A percentile compares a stretch with the other conserved stretches of the same genome.
phyloP scores from a whole-genome alignment of 306 rosid genomes.

The Abrus precatorius region DNA sequence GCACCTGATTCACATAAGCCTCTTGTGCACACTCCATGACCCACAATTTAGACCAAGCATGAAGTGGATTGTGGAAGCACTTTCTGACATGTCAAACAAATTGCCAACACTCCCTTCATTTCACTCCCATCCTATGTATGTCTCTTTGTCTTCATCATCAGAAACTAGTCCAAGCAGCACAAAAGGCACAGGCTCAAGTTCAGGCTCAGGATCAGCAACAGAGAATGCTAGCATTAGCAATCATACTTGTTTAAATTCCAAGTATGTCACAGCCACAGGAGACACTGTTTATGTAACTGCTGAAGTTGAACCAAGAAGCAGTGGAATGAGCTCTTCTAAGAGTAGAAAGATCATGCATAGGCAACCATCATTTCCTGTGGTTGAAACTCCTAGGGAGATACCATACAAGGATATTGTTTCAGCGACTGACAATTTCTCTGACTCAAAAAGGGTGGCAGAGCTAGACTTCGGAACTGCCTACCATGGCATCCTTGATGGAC shows the following conservation, averaged over 20 bases:
- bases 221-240: constrained; percentile 39
- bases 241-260: constrained; percentile 47
- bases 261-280: constrained; percentile 69
- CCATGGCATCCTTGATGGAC: constrained; percentile 72
- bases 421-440: constrained; percentile 77
- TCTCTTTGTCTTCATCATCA: constrained; percentile 65
- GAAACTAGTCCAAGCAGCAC: constrained; percentile 58
- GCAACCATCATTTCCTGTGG: constrained; percentile 52
- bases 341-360: constrained; percentile 30
- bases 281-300: constrained; percentile 72
- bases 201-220: constrained; percentile 22
- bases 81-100: constrained; percentile 59
- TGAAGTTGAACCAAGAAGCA: constrained; percentile 68
- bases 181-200: constrained; percentile 39
- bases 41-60: constrained; percentile 75
- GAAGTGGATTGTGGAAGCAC: constrained; percentile 82
- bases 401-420: constrained; percentile 72
- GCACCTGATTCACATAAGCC: constrained; percentile 65
- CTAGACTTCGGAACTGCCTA: constrained; percentile 91
- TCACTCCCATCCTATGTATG: constrained; percentile 79
- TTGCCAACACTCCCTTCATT: constrained; percentile 82
- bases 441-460: constrained; percentile 79
- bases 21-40: constrained; percentile 81
- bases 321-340: constrained; percentile 45
- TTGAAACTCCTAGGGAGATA: constrained; percentile 79